Evolutionary conservation across 345 rosid species (phyloP), one percentile per base, ranked within the genome.

Genomic region (Citrus trifoliata): DNA sequence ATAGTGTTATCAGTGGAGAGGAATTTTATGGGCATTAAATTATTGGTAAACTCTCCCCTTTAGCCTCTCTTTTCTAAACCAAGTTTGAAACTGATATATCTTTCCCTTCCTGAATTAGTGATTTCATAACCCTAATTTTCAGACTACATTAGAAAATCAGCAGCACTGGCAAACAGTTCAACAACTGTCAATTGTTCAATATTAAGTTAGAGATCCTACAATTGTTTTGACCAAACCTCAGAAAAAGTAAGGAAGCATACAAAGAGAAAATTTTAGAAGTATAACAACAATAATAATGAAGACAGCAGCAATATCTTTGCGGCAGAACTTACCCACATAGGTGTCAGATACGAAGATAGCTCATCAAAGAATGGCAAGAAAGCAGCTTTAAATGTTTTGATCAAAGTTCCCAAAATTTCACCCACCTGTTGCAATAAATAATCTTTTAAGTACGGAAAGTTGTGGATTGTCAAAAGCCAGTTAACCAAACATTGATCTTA

Each of bases 341-440:
- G 99, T 32, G 97, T 97, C 64, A 97, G 87, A 84, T 97, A 97
- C 6, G 98, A 90, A 53, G 99, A 93, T 78, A 97, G 83, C 83
- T 93, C 98, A 64, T 94, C 98, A 62, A 93, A 94, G 90, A 89
- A 94, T 32, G 98, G 99, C 85, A 97, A 86, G 89, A 97, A 97
- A 78, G 95, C 83, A 35, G 89, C 95, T 83, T 92, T 97, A 81
- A 90, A 97, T 76, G 98, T 94, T 88, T 97, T 97, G 53, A 97
- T 93, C 89, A 97, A 80, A 80, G 99, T 93, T 87, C 99, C 98
- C 93, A 97, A 85, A 70, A 94, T 94, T 82, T 97, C 99, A 82
- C 99, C 99, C 5, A 97, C 99, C 99, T 97, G 85, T 66, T 73
- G 70, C 55, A 53, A 83, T 30, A 79, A 67, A 53, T 24, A 70